These are phyloP conservation scores for Dactylonectria estremocensis DNA, from an alignment of 2,329 filamentous ascomycete genomes.

Conservation along the genomic window DNA sequence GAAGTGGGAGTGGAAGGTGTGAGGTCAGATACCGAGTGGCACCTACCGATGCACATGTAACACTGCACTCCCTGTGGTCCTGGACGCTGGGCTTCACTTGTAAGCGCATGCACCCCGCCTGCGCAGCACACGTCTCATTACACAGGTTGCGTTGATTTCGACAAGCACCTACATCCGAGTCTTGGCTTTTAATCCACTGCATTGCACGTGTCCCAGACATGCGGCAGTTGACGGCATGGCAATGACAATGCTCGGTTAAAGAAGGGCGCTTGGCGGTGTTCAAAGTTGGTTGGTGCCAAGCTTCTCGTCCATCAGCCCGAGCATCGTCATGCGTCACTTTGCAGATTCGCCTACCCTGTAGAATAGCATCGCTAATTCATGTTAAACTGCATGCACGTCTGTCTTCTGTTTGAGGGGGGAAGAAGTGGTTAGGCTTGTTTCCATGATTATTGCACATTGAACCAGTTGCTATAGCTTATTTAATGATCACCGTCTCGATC, in stretches of 20 bases:
- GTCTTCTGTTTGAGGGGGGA: not conserved
- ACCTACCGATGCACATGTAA: not conserved
- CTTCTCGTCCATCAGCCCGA: not conserved
- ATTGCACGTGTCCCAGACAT: not conserved
- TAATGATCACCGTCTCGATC: not conserved
- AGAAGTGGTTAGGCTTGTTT: not conserved
- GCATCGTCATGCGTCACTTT: not conserved
- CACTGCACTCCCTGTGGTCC: not conserved
- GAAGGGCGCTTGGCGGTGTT: conserved; percentile 2
- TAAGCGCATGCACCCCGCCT: not conserved
- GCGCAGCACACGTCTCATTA: not conserved
- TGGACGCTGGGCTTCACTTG: not conserved
- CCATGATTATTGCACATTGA: not conserved
- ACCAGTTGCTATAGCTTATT: not conserved
- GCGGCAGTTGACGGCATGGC: not conserved
- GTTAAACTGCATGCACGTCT: not conserved
- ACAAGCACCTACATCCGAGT: not conserved
- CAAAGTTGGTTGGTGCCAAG: not conserved
- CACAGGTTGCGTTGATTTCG: not conserved
- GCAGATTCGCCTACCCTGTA: not conserved
- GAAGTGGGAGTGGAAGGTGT: not conserved
- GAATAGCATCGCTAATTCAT: not conserved
- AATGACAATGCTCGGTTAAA: not conserved
- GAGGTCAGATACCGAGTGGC: not conserved
- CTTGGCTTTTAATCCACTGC: not conserved